Conservation (phyloP, 495 filamentous ascomycete species). For the Apodospora peruviana region DNA sequence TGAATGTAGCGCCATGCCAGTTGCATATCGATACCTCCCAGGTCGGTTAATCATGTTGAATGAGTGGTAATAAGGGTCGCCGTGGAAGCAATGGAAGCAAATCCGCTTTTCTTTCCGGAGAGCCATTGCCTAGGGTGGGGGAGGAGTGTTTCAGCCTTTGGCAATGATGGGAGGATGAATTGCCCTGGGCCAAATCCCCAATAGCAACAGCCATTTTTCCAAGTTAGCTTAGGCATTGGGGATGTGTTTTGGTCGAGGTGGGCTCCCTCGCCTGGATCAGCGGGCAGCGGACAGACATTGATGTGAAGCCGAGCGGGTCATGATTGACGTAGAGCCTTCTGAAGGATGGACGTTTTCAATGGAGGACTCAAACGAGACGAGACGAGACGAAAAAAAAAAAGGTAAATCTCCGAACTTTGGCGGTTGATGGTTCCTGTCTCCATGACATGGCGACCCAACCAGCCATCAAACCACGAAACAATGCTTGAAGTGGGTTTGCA, state of each 20-base stretch:
- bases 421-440: background rate
- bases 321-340: background rate
- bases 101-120: slow-evolving; percentile 26
- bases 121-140: slow-evolving; percentile 24
- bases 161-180: slow-evolving; percentile 36
- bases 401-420: slow-evolving; percentile 4
- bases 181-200: slow-evolving; percentile 23
- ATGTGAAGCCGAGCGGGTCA: slow-evolving; percentile 8
- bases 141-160: slow-evolving; percentile 34
- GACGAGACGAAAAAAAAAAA: slow-evolving; percentile 1
- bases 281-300: no score
- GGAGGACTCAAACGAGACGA: background rate
- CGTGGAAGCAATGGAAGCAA: slow-evolving; percentile 26
- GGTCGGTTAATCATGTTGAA: slow-evolving; percentile 31
- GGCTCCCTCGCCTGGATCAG: slow-evolving; percentile 7
- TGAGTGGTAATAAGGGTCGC: slow-evolving; percentile 9
- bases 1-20: slow-evolving; percentile 5
- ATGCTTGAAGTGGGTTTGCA: no score
- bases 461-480: no score
- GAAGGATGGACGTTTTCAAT: slow-evolving; percentile 1
- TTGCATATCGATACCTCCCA: slow-evolving; percentile 26
- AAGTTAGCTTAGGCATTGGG: slow-evolving; percentile 23
- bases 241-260: background rate
- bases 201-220: slow-evolving; percentile 26
- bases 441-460: background rate